Base-by-base conservation (phyloP, 164 flowering plant species). In the Vitis riparia region DNA sequence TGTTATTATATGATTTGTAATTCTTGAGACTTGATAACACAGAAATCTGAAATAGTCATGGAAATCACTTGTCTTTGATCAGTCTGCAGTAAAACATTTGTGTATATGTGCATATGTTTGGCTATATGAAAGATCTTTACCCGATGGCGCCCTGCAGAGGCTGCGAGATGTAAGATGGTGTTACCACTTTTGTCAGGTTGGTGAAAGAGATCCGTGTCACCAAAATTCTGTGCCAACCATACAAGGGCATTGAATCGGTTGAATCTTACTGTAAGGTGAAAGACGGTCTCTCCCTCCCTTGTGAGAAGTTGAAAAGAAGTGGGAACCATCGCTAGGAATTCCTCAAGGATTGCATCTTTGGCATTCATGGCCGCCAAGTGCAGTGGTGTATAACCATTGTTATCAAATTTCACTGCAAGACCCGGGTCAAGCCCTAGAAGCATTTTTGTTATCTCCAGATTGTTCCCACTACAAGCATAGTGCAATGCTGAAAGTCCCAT, bases 341-440 rank as follows among this genome's bases (percentile, higher is more conserved):
- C 73, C 55, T 59, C 62, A 29, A 71, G 44, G 8, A 75, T 64
- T 44, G 58, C 5, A 37, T 12, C 53, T 7, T 62, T 58, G 2
- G 75, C 76, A 47, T 71, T 65, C 44, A 71, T 68, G 19, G 74
- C 66, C 17, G 74, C 81, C 56, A 71, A 17, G 57, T 78, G 81
- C 60, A 75, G 51, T 10, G 78, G 81, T 7, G 76, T 75, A 65
- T 59, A 53, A 19, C 81, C 78, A 49, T 32, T 58, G 27, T 58
- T 37, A 17, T 69, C 60, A 47, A 17, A 68, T n/a, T 65, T 62
- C 23, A 60, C 8, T 15, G 78, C 68, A 1, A 65, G 68, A 14
- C 23, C 59, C 8, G 62, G 63, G 37, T 66, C 62, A 14, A 5
- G 68, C 16, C 52, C 44, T 10, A 78, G 59, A 9, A 78, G 73